Conservation (phyloP, 805 yeast genomes). For the Zygosaccharomyces kombuchaensis region DNA sequence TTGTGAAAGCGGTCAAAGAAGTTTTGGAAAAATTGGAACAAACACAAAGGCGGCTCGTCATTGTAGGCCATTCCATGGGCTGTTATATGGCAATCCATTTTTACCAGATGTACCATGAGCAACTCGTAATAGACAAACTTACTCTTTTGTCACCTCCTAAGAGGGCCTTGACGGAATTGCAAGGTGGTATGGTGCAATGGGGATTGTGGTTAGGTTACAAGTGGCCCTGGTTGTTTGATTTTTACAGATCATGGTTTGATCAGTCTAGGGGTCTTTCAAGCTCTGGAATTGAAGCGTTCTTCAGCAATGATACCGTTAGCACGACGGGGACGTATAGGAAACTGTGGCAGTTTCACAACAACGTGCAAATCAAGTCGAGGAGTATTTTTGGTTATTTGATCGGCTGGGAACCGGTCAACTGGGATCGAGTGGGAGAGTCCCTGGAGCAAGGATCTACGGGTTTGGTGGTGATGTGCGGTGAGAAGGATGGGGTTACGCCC, state of each 20-base stretch:
- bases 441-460: not conserved
- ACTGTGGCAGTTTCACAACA: slow-evolving; percentile 30
- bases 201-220: slow-evolving; percentile 15
- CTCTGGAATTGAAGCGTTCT: slow-evolving; percentile 30
- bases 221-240: slow-evolving; percentile 28
- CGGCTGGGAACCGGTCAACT: slow-evolving; percentile 32
- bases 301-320: slow-evolving; percentile 16
- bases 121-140: slow-evolving; percentile 21
- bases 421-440: slow-evolving; percentile 15
- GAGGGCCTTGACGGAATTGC: slow-evolving; percentile 18
- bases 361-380: slow-evolving; percentile 29
- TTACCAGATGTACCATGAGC: slow-evolving; percentile 31
- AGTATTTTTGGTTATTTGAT: slow-evolving; percentile 28
- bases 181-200: slow-evolving; percentile 16
- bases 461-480: slow-evolving; percentile 23
- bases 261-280: slow-evolving; percentile 31
- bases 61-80: slow-evolving; percentile 69
- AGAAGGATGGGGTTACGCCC: slow-evolving; percentile 26
- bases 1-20: slow-evolving; percentile 13
- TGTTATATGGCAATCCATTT: slow-evolving; percentile 50
- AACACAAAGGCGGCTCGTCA: slow-evolving; percentile 9
- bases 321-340: slow-evolving; percentile 19
- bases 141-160: slow-evolving; percentile 50
- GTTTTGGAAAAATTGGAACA: not conserved
- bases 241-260: slow-evolving; percentile 29